Evolutionary conservation across 1,139 yeast species (phyloP).

Genomic region (Oligophagozyma castellii): DNA sequence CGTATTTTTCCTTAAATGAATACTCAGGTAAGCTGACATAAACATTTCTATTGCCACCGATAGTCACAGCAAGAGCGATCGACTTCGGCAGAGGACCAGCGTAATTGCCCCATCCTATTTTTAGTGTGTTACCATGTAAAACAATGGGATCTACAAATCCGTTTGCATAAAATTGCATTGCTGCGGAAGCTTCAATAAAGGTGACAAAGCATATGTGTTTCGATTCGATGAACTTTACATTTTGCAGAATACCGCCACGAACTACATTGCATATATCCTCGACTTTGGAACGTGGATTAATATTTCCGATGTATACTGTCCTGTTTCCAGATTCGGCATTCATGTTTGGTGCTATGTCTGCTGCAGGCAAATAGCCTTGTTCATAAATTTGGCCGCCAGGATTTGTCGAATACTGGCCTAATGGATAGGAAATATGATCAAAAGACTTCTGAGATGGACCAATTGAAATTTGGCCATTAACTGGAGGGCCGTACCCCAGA

Average conservation of each 20-base stretch:
- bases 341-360: slow-evolving; percentile 58
- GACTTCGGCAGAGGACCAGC: slow-evolving; percentile 66
- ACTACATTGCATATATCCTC: slow-evolving; percentile 78
- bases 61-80: slow-evolving; percentile 61
- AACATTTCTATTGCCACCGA: slow-evolving; percentile 73
- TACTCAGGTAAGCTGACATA: slow-evolving; percentile 50
- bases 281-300: slow-evolving; percentile 63
- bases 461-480: not conserved
- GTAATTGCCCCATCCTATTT: slow-evolving; percentile 81
- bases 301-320: slow-evolving; percentile 63
- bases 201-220: slow-evolving; percentile 75
- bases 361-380: slow-evolving; percentile 59
- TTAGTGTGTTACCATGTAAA: slow-evolving; percentile 59
- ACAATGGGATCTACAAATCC: slow-evolving; percentile 63
- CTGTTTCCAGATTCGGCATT: slow-evolving; percentile 71
- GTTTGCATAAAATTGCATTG: slow-evolving; percentile 73
- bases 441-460: not conserved
- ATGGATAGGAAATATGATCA: slow-evolving; percentile 4
- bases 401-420: too few relatives aligned
- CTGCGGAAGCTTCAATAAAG: slow-evolving; percentile 67
- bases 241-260: slow-evolving; percentile 67
- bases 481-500: not conserved
- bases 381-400: slow-evolving; percentile 31
- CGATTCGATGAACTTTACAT: slow-evolving; percentile 57
- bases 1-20: slow-evolving; percentile 25